A percentile compares a stretch with the other conserved stretches of the same genome.
Evolutionary conservation across 108 stramenopile species (phyloP).

Genomic region (Schizochytrium sp.): DNA sequence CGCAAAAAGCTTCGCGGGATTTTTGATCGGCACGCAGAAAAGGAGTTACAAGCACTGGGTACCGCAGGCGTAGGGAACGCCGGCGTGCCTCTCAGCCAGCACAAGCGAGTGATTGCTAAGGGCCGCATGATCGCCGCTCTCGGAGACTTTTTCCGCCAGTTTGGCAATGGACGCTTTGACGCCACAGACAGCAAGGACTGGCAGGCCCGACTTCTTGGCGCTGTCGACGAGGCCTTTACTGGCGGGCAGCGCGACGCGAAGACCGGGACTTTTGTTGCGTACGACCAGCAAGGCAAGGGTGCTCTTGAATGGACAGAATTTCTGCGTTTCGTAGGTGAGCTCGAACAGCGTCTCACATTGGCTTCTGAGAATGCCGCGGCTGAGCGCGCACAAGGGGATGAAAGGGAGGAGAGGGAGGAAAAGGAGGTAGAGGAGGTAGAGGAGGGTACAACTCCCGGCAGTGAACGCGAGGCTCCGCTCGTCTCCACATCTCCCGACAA

Average conservation of each 20-base stretch:
- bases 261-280: neutral
- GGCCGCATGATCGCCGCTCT: neutral
- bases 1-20: neutral
- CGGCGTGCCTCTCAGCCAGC: neutral
- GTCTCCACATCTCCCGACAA: too few relatives aligned
- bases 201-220: neutral
- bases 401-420: too few relatives aligned
- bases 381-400: neutral
- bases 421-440: too few relatives aligned
- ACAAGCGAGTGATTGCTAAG: neutral
- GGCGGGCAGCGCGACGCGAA: neutral
- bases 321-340: neutral
- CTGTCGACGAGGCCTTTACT: neutral
- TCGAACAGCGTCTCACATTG: neutral
- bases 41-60: neutral
- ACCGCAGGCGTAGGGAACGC: neutral
- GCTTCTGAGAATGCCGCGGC: neutral
- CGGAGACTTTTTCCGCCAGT: neutral
- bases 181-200: neutral
- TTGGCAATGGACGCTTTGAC: neutral
- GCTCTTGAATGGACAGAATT: neutral
- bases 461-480: too few relatives aligned
- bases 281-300: neutral
- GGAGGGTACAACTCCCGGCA: too few relatives aligned
- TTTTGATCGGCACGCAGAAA: neutral